phyloP scores from a whole-genome alignment of 2,329 filamentous ascomycete species.

The Epichloe amarillans region DNA sequence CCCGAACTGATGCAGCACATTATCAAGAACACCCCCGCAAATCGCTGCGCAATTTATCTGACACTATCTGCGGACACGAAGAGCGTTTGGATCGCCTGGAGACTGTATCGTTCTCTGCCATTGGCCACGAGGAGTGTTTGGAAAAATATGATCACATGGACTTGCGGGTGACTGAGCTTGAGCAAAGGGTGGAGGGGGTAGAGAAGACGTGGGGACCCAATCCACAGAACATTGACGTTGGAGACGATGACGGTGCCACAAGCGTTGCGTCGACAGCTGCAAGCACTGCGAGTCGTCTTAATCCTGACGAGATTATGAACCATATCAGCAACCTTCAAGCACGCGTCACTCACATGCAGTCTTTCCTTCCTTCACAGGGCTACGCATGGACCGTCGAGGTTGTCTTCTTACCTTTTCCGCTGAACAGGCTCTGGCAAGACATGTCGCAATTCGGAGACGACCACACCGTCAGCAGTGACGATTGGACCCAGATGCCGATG shows the following conservation, averaged over 20 bases:
- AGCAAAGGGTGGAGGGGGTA: slow-evolving; percentile 47
- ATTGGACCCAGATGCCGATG: slow-evolving; percentile 43
- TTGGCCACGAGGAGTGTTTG: slow-evolving; percentile 54
- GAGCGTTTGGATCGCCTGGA: slow-evolving; percentile 56
- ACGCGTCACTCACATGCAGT: slow-evolving; percentile 43
- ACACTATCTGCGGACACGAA: slow-evolving; percentile 46
- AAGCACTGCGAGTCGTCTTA: slow-evolving; percentile 24
- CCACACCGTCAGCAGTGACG: slow-evolving; percentile 25
- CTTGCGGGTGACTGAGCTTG: slow-evolving; percentile 54
- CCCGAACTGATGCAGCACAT: slow-evolving; percentile 11
- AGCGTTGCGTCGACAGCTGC: slow-evolving; percentile 35
- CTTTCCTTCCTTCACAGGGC: slow-evolving; percentile 44
- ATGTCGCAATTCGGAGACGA: slow-evolving; percentile 33
- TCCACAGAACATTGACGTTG: slow-evolving; percentile 22
- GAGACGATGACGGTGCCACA: slow-evolving; percentile 28
- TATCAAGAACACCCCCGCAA: slow-evolving; percentile 16
- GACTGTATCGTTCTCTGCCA: slow-evolving; percentile 52
- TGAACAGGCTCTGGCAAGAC: slow-evolving; percentile 42
- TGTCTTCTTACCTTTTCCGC: slow-evolving; percentile 57
- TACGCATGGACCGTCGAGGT: slow-evolving; percentile 66
- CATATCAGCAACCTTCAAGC: slow-evolving; percentile 37
- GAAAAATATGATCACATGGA: slow-evolving; percentile 56
- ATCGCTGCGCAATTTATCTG: slow-evolving; percentile 31
- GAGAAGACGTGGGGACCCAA: slow-evolving; percentile 42
- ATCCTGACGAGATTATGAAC: slow-evolving; percentile 32